Evolutionary conservation across 2,329 filamentous ascomycete species (phyloP).

Genomic region (Alternaria ethzedia): DNA sequence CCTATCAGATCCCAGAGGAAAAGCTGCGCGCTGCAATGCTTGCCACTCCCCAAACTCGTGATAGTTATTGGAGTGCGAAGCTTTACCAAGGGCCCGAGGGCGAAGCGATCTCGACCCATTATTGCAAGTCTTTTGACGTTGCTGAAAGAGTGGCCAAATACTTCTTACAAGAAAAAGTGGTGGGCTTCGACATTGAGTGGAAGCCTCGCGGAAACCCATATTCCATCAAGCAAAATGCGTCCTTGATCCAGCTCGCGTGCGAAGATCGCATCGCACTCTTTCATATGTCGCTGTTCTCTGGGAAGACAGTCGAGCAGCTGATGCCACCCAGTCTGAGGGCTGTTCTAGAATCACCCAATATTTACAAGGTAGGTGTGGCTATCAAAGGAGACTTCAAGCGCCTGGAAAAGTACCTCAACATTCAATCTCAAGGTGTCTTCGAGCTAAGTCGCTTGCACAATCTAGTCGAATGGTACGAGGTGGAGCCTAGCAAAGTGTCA

Average conservation of each 20-base stretch:
- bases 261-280: slow-evolving; percentile 80
- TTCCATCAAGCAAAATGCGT: slow-evolving; percentile 80
- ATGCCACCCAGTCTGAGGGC: slow-evolving; percentile 71
- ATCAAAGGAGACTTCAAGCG: slow-evolving; percentile 71
- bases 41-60: slow-evolving; percentile 37
- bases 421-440: slow-evolving; percentile 71
- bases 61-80: slow-evolving; percentile 68
- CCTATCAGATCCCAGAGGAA: slow-evolving; percentile 43
- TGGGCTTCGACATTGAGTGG: slow-evolving; percentile 96
- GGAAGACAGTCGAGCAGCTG: slow-evolving; percentile 58
- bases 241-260: slow-evolving; percentile 82
- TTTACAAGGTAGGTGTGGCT: slow-evolving; percentile 78
- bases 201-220: slow-evolving; percentile 49
- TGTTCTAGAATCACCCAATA: slow-evolving; percentile 72
- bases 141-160: slow-evolving; percentile 72
- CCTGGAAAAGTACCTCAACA: slow-evolving; percentile 64
- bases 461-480: slow-evolving; percentile 63
- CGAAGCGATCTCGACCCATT: slow-evolving; percentile 72
- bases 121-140: slow-evolving; percentile 71
- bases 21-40: slow-evolving; percentile 35
- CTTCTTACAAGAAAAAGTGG: slow-evolving; percentile 71
- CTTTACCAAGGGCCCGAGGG: slow-evolving; percentile 67
- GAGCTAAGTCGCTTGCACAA: slow-evolving; percentile 86
- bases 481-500: slow-evolving; percentile 62
- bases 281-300: slow-evolving; percentile 66